phyloP scores from a whole-genome alignment of 305 asterid species.

The Withania somnifera region DNA sequence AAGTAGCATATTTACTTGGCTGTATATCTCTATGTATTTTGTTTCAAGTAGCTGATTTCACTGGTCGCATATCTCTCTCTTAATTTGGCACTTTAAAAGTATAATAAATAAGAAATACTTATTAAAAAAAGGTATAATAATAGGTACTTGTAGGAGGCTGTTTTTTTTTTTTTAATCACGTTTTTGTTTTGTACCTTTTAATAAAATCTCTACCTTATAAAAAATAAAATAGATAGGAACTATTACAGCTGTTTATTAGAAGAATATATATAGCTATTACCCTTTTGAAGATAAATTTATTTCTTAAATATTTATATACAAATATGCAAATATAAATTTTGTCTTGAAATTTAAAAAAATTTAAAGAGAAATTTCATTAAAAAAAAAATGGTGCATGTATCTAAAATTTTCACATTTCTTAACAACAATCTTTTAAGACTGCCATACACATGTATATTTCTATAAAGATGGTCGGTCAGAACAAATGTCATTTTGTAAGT shows the following conservation, averaged over 20 bases:
- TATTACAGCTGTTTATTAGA: background rate
- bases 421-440: background rate
- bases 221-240: background rate
- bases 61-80: background rate
- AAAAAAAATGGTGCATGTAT: background rate
- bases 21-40: background rate
- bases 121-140: too few species aligned
- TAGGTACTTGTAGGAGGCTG: too few species aligned
- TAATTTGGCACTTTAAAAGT: background rate
- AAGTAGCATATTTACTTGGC: background rate
- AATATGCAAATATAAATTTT: background rate
- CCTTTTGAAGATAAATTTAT: background rate
- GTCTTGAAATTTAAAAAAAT: background rate
- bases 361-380: background rate
- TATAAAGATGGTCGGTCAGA: background rate
- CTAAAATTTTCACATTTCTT: background rate
- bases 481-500: background rate
- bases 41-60: background rate
- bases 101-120: background rate
- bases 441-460: background rate
- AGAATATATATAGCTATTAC: background rate
- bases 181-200: too few species aligned
- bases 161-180: too few species aligned
- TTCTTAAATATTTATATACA: background rate
- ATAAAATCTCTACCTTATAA: too few species aligned